phyloP scores from a whole-genome alignment of 2,329 filamentous ascomycete genomes.

The Talaromyces piceae region DNA sequence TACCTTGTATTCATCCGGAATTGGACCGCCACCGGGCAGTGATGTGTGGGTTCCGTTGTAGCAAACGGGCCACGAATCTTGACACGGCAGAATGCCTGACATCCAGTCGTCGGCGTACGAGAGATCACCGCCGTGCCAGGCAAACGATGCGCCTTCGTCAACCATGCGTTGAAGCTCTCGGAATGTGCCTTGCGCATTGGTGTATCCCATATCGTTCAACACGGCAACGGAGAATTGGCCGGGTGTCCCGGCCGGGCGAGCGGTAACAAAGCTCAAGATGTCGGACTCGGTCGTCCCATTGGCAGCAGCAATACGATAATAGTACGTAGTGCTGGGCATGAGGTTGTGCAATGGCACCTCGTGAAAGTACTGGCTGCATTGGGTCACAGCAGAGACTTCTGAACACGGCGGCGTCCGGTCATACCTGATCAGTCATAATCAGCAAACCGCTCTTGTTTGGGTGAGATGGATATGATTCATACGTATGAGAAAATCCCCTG shows the following conservation, averaged over 20 bases:
- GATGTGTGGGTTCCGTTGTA: constrained; percentile 43
- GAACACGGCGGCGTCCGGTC: constrained; percentile 47
- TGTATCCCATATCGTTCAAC: constrained; percentile 49
- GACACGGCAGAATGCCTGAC: constrained; percentile 45
- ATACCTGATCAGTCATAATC: constrained; percentile 1
- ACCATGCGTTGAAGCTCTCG: constrained; percentile 36
- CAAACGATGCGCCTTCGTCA: constrained; percentile 40
- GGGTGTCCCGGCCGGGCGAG: constrained; percentile 36
- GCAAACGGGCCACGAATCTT: constrained; percentile 43
- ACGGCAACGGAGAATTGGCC: constrained; percentile 41
- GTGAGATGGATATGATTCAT: constrained; percentile 2
- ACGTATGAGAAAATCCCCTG: constrained; percentile 37
- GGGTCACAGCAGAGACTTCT: constrained; percentile 34
- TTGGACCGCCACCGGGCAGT: constrained; percentile 32
- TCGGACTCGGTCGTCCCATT: constrained; percentile 45
- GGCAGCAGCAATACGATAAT: constrained; percentile 43
- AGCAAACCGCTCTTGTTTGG: background rate
- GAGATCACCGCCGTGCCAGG: constrained; percentile 48
- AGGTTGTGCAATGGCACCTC: constrained; percentile 40
- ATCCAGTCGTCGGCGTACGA: constrained; percentile 48
- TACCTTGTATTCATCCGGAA: constrained; percentile 36
- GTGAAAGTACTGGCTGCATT: constrained; percentile 48
- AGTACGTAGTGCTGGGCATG: constrained; percentile 42
- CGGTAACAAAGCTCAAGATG: constrained; percentile 42
- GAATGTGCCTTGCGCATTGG: constrained; percentile 44